These are phyloP conservation scores for Alternaria metachromatica DNA, from an alignment of 2,329 filamentous ascomycete genomes.

Conservation along the genomic window DNA sequence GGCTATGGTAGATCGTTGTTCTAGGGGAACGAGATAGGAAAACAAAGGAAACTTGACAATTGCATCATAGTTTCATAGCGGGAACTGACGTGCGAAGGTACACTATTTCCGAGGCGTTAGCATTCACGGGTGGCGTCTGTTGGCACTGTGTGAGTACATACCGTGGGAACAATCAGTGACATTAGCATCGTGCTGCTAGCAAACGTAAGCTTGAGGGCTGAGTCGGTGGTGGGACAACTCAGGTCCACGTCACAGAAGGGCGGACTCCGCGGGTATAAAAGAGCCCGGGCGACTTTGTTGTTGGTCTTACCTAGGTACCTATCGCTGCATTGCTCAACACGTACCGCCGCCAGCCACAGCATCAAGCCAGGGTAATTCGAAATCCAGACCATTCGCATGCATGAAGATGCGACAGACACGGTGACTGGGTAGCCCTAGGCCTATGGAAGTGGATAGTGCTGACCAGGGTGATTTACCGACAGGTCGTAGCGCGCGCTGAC, in stretches of 20 bases:
- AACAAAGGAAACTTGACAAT: background rate
- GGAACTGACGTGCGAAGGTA: background rate
- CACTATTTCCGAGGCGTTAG: conserved; percentile 3
- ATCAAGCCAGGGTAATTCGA: background rate
- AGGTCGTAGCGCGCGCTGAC: conserved; percentile 10
- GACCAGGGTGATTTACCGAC: conserved; percentile 1
- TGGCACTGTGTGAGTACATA: background rate
- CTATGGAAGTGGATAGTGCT: background rate
- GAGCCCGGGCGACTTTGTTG: background rate
- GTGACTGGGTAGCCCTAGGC: conserved; percentile 1
- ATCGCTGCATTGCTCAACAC: background rate
- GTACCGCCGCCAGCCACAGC: background rate
- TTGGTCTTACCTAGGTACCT: background rate
- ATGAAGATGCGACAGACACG: background rate
- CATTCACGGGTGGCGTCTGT: background rate
- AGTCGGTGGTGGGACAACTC: background rate
- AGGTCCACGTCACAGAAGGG: background rate
- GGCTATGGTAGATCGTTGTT: conserved; percentile 1
- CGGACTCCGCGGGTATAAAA: background rate
- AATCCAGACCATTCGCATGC: background rate
- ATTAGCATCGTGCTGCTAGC: conserved; percentile 1
- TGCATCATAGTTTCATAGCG: conserved; percentile 6
- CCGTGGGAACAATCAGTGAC: background rate
- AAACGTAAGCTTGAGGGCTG: conserved; percentile 5
- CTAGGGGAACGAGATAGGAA: background rate